phyloP scores from a whole-genome alignment of 139 green algal genomes.

The Gonium pectorale region DNA sequence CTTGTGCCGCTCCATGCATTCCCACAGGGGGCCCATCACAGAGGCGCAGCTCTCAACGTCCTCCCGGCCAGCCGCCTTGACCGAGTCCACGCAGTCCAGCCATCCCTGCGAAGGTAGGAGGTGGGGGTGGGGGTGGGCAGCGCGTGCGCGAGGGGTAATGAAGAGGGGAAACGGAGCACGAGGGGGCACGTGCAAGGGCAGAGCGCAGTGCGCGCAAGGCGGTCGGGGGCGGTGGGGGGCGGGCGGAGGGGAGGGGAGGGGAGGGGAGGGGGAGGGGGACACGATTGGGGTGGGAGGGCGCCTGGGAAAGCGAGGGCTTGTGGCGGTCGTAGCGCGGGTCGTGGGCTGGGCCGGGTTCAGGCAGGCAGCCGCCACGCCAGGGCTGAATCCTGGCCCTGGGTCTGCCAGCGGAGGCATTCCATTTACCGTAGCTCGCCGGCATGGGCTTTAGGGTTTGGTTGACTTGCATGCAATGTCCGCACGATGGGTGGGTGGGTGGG shows the following conservation, averaged over 20 bases:
- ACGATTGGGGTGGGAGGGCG: not conserved
- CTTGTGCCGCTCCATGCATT: constrained; percentile 37
- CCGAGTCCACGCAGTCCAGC: constrained; percentile 37
- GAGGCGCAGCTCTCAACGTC: constrained; percentile 37
- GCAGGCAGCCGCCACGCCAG: no score
- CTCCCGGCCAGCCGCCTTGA: constrained; percentile 25
- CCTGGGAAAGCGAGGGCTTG: no score
- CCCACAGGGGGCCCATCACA: constrained; percentile 43
- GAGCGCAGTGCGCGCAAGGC: no score
- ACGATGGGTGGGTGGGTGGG: no score
- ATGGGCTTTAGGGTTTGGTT: no score
- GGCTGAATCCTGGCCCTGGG: no score
- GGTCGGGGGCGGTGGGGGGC: no score
- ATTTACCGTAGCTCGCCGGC: no score
- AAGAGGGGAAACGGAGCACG: not conserved
- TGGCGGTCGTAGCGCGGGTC: no score
- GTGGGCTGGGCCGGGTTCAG: no score
- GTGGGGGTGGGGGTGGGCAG: not conserved
- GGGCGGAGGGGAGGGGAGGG: not conserved
- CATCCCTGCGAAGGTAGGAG: not conserved
- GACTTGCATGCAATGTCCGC: no score
- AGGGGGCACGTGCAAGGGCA: not conserved
- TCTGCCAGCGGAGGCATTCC: no score
- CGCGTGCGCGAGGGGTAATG: not conserved
- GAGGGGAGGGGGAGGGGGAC: not conserved